Percentiles rank a stretch among this genome's conserved stretches.
Evolutionary conservation across 2,329 filamentous ascomycete species (phyloP).

Genomic region (Didymella exigua): DNA sequence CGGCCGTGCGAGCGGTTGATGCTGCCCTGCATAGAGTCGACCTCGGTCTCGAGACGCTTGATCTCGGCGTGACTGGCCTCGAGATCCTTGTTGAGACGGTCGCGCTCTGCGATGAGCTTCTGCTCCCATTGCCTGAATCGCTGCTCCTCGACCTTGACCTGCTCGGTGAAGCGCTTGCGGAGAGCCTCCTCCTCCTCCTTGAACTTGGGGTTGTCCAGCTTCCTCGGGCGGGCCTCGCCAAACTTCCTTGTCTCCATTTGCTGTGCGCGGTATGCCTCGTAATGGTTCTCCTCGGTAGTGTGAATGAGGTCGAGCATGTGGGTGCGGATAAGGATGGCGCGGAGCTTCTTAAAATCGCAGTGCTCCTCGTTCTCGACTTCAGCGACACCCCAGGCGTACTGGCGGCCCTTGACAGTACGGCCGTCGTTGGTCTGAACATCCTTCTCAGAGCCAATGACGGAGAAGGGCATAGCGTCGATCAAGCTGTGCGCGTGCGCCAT

Average conservation of each 20-base stretch:
- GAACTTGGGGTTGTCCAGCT: conserved; percentile 99
- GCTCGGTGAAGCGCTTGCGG: conserved; percentile 98
- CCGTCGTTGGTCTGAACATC: conserved; percentile 96
- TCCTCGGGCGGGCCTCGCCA: conserved; percentile 93
- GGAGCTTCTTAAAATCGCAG: conserved; percentile 99
- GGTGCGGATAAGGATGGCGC: conserved; percentile 96
- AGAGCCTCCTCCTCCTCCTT: conserved; percentile 99
- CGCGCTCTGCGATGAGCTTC: conserved; percentile 98
- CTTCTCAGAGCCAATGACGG: conserved; percentile 98
- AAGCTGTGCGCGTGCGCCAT: conserved; percentile 92
- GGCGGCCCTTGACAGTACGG: conserved; percentile 96
- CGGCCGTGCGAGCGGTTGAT: conserved; percentile 90
- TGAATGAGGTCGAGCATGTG: conserved; percentile 99
- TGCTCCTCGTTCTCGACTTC: conserved; percentile 99
- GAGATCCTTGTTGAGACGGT: conserved; percentile 99
- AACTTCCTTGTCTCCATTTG: conserved; percentile 99
- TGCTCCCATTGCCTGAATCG: conserved; percentile 99
- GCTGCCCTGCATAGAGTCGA: conserved; percentile 90
- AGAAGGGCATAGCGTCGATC: conserved; percentile 97
- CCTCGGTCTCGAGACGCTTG: conserved; percentile 88
- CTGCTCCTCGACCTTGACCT: conserved; percentile 99
- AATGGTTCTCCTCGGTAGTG: conserved; percentile 98
- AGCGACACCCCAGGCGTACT: conserved; percentile 99
- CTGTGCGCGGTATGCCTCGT: conserved; percentile 97
- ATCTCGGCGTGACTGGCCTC: conserved; percentile 93